A percentile compares a stretch with the other conserved stretches of the same genome.
These are phyloP conservation scores for Tripterygium wilfordii DNA, from an alignment of 177 flowering plant species.

Conservation along the genomic window DNA sequence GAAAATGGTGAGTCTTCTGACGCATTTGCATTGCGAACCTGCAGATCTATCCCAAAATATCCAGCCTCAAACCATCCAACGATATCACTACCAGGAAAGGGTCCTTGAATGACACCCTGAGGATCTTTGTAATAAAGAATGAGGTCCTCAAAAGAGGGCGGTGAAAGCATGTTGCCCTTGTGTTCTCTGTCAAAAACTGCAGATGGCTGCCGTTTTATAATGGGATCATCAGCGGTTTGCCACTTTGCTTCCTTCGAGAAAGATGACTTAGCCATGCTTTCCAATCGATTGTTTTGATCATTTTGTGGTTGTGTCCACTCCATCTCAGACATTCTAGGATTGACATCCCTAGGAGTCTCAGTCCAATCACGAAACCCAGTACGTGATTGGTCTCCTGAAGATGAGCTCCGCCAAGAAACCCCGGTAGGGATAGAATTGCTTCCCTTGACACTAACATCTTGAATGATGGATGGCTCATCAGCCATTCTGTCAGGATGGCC, in stretches of 20 bases:
- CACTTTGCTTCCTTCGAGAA: conserved; percentile 29
- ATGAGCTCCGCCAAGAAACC: conserved; percentile 40
- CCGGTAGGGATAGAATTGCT: conserved; percentile 25
- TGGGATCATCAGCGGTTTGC: conserved; percentile 39
- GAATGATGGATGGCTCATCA: conserved; percentile 30
- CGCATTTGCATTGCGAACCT: conserved; percentile 63
- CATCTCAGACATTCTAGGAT: conserved; percentile 34
- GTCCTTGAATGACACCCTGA: conserved; percentile 90
- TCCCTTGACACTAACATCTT: conserved; percentile 34
- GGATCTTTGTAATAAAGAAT: conserved; percentile 85
- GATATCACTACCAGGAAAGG: conserved; percentile 81
- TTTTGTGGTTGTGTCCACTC: conserved; percentile 47
- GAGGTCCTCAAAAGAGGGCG: conserved; percentile 71
- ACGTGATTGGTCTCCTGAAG: conserved; percentile 36
- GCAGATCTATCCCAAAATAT: conserved; percentile 88
- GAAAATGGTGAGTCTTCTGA: conserved; percentile 64
- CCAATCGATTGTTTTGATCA: conserved; percentile 32
- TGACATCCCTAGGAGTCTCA: conserved; percentile 33
- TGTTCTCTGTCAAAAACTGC: conserved; percentile 45
- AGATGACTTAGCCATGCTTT: conserved; percentile 21
- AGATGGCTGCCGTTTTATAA: conserved; percentile 50
- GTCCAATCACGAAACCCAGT: conserved; percentile 30
- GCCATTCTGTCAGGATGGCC: conserved; percentile 17
- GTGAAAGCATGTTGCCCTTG: conserved; percentile 40
- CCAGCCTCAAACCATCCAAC: conserved; percentile 99